A percentile compares a stretch with the other conserved stretches of the same genome.
These are phyloP conservation scores for Hypoxylon cercidicola DNA, from an alignment of 495 filamentous ascomycete species.

Conservation along the genomic window DNA sequence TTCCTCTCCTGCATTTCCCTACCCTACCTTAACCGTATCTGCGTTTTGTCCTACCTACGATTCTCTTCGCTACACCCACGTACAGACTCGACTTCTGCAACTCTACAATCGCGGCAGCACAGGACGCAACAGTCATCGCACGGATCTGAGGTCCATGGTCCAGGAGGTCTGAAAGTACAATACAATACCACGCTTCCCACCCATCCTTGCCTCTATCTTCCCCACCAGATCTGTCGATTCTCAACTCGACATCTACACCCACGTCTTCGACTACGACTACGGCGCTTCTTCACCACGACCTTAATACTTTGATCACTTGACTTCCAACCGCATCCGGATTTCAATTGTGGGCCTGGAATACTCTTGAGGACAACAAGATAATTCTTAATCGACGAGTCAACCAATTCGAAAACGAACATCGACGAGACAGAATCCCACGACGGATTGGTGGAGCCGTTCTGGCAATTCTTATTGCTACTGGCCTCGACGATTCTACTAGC, in stretches of 20 bases:
- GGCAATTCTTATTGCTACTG: slow-evolving; percentile 2
- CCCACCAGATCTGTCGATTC: slow-evolving; percentile 24
- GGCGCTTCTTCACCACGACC: slow-evolving; percentile 13
- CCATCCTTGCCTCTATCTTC: slow-evolving; percentile 22
- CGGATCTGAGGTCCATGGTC: not conserved
- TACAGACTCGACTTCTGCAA: slow-evolving; percentile 24
- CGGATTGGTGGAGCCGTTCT: slow-evolving; percentile 24
- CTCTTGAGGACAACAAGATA: slow-evolving; percentile 2
- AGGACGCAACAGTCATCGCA: slow-evolving; percentile 35
- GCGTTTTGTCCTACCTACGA: slow-evolving; percentile 27
- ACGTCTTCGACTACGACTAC: no score
- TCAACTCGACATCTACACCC: not conserved
- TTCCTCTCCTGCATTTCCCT: slow-evolving; percentile 12
- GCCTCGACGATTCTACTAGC: slow-evolving; percentile 15
- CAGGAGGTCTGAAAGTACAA: slow-evolving; percentile 30
- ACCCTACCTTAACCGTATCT: slow-evolving; percentile 5
- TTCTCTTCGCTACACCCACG: slow-evolving; percentile 14
- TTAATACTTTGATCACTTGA: not conserved
- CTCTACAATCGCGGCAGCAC: slow-evolving; percentile 27
- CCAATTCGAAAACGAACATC: slow-evolving; percentile 6
- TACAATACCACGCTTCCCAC: slow-evolving; percentile 23
- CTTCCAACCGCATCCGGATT: not conserved
- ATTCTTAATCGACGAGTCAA: slow-evolving; percentile 4
- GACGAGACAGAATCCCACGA: slow-evolving; percentile 3
- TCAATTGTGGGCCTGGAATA: slow-evolving; percentile 6